Evolutionary conservation across 805 yeast genomes (phyloP).

Genomic region (Kodamaea fukazawae): DNA sequence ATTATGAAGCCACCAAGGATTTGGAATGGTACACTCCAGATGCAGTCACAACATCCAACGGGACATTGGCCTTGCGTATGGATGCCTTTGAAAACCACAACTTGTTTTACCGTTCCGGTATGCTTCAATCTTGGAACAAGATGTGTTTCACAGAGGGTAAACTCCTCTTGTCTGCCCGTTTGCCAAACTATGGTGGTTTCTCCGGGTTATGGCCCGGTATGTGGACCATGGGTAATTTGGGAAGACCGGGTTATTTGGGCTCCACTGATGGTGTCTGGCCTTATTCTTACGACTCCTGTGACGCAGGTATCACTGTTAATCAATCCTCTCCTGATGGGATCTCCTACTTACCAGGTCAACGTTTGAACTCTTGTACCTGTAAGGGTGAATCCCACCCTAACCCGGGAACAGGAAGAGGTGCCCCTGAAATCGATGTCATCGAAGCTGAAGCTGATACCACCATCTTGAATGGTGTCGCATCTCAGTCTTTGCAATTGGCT

Average conservation of each 20-base stretch:
- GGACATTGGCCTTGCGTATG: constrained; percentile 64
- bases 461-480: constrained; percentile 61
- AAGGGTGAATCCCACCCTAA: constrained; percentile 83
- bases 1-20: constrained; percentile 85
- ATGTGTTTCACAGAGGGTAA: constrained; percentile 84
- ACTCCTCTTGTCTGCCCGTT: constrained; percentile 68
- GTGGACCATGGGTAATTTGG: constrained; percentile 93
- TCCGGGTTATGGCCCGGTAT: constrained; percentile 95
- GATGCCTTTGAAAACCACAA: constrained; percentile 83
- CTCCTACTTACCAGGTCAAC: constrained; percentile 83
- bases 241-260: constrained; percentile 85
- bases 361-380: constrained; percentile 74
- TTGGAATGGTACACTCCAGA: constrained; percentile 96
- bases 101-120: constrained; percentile 81
- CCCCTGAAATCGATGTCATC: constrained; percentile 90
- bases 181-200: constrained; percentile 77
- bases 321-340: constrained; percentile 90
- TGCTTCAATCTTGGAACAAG: constrained; percentile 91
- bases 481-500: constrained; percentile 90
- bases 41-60: constrained; percentile 74
- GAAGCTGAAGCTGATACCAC: constrained; percentile 77
- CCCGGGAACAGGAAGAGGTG: constrained; percentile 85
- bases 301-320: constrained; percentile 92
- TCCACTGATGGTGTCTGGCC: constrained; percentile 96
- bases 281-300: constrained; percentile 80